These are phyloP conservation scores for Globisporangium emineosum DNA, from an alignment of 352 stramenopile genomes.

Conservation along the genomic window DNA sequence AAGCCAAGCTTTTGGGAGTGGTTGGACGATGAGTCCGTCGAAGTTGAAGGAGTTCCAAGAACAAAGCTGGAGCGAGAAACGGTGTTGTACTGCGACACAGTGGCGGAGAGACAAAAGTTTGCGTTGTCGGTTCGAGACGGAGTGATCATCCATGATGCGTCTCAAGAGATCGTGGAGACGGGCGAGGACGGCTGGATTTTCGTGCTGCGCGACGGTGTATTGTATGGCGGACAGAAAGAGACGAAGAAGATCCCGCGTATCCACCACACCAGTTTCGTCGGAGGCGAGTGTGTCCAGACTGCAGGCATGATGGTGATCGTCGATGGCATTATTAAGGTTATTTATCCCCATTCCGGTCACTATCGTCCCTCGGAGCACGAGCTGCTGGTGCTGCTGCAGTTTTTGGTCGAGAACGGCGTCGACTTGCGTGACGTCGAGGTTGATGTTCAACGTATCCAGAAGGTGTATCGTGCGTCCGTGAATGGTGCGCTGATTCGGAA, in stretches of 20 bases:
- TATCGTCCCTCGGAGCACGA: constrained; percentile 96
- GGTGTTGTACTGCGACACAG: constrained; percentile 93
- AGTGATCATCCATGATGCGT: constrained; percentile 54
- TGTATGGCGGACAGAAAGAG: constrained; percentile 95
- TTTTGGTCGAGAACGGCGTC: constrained; percentile 89
- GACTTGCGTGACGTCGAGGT: constrained; percentile 90
- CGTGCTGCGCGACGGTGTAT: constrained; percentile 91
- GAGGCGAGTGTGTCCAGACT: constrained; percentile 94
- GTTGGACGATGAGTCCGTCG: constrained; percentile 82
- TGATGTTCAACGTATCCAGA: constrained; percentile 95
- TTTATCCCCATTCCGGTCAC: constrained; percentile 98
- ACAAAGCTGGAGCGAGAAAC: constrained; percentile 94
- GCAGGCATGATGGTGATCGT: constrained; percentile 96
- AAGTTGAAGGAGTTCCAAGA: constrained; percentile 86
- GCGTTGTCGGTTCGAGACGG: constrained; percentile 72
- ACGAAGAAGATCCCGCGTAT: constrained; percentile 93
- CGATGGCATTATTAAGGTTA: constrained; percentile 88
- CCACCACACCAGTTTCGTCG: constrained; percentile 97
- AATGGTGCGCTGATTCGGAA: constrained; percentile 76
- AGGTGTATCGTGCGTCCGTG: constrained; percentile 89
- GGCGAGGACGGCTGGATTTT: constrained; percentile 96
- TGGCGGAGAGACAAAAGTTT: constrained; percentile 89
- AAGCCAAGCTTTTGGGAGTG: constrained; percentile 88
- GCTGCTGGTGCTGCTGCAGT: constrained; percentile 92
- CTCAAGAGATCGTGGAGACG: constrained; percentile 84